These are phyloP conservation scores for Cadophora gregata DNA, from an alignment of 2,329 filamentous ascomycete species.

Conservation along the genomic window DNA sequence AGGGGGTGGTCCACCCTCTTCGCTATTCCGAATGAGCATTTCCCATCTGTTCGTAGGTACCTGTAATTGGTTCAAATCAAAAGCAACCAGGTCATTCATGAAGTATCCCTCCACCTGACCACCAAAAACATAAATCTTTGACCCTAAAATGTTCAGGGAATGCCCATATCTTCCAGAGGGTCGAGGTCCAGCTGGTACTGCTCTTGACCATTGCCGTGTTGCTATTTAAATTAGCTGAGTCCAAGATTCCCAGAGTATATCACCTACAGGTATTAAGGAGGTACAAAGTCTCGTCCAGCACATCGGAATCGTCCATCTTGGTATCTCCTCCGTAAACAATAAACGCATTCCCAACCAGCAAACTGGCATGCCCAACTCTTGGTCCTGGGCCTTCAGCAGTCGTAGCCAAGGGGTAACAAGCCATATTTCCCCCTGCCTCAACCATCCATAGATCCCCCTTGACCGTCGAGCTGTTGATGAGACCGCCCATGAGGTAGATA, in stretches of 20 bases:
- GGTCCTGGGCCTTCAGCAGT: slow-evolving; percentile 94
- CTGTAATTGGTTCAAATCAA: slow-evolving; percentile 94
- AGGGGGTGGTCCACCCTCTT: slow-evolving; percentile 62
- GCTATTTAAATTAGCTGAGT: slow-evolving; percentile 58
- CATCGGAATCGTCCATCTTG: slow-evolving; percentile 91
- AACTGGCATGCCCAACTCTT: slow-evolving; percentile 89
- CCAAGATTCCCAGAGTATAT: not conserved
- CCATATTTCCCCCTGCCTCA: slow-evolving; percentile 84
- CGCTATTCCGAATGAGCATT: slow-evolving; percentile 79
- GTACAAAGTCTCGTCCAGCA: slow-evolving; percentile 93
- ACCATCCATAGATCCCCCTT: slow-evolving; percentile 99
- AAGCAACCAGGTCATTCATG: slow-evolving; percentile 95
- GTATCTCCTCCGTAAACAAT: slow-evolving; percentile 99
- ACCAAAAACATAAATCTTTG: slow-evolving; percentile 96
- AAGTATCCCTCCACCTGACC: slow-evolving; percentile 97
- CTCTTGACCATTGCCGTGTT: slow-evolving; percentile 96
- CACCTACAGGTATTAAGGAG: slow-evolving; percentile 93
- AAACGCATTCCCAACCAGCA: slow-evolving; percentile 96
- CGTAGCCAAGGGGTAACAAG: slow-evolving; percentile 90
- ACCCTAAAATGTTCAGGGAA: slow-evolving; percentile 93
- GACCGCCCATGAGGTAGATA: slow-evolving; percentile 95
- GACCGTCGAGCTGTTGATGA: slow-evolving; percentile 93
- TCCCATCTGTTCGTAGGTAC: slow-evolving; percentile 94
- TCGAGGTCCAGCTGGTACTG: slow-evolving; percentile 82
- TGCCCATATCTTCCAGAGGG: slow-evolving; percentile 95